Evolutionary conservation across 257 asterid genomes (phyloP), one percentile per base, ranked within the genome.

Genomic region (Gardenia jasminoides): DNA sequence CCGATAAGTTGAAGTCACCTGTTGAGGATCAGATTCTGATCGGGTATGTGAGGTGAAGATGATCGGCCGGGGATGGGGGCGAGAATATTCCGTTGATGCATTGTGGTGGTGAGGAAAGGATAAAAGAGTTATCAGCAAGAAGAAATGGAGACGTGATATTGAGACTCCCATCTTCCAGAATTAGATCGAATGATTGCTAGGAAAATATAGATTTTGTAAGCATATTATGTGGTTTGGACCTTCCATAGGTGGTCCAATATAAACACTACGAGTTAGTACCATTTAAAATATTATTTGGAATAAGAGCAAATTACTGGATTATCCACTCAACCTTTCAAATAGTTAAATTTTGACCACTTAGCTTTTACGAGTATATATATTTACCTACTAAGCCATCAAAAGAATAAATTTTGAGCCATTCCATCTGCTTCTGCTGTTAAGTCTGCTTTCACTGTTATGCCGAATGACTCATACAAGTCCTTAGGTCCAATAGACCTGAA

Each of bases 1-100:
- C 41, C 41, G n/a, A 28, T 3, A 41, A 67, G 44, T n/a, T 43
- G 36, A 52, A 9, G 3, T 10, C 61, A 93, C 97, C 94, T 93
- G 97, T 81, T 92, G 87, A 72, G 98, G 96, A 15, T 87, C 93
- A 3, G 97, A 89, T 44, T 90, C 87, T 0, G 94, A 64, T 44
- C 92, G 80, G 41, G 26, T 56, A 67, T 85, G 89, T 30, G 76
- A 31, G 62, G 84, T 83, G 81, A 65, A 71, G 84, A 89, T 43
- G 83, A 88, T 85, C 0, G 86, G 89, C 48, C 92, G 95, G 19
- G 94, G 87, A 61, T 10, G 73, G 26, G 97, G 95, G 19, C 98
- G 98, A 82, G 81, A 81, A 80, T 89, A 92, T 77, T 88, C 92
- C 83, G 91, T 76, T 4, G 87, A 83, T 28, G 74, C 91, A n/a